Conservation (phyloP, 2,329 filamentous ascomycete genomes). For the Paecilomyces sp. region DNA sequence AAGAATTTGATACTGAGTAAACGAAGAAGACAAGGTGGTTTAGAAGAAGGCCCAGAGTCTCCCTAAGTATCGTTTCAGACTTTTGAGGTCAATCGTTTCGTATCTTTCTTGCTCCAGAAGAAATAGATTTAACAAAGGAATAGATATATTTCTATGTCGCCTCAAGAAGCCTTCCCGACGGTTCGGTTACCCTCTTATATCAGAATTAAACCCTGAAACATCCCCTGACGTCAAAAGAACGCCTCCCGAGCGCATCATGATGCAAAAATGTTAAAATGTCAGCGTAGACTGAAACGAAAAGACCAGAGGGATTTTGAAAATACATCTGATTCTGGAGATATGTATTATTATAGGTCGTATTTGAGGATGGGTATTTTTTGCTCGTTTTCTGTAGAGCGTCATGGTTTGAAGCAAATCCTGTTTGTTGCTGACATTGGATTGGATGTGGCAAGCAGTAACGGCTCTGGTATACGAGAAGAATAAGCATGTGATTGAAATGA, state of each 20-base stretch:
- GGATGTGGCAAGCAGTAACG: no score
- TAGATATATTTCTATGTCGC: not conserved
- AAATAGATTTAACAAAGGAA: not conserved
- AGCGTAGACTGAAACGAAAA: not conserved
- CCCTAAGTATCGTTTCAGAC: not conserved
- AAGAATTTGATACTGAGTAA: not conserved
- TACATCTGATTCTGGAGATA: not conserved
- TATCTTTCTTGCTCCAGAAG: not conserved
- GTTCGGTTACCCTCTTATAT: not conserved
- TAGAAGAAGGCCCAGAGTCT: no score
- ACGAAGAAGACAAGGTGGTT: not conserved
- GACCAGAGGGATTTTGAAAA: not conserved
- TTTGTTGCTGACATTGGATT: no score
- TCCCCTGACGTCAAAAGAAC: not conserved
- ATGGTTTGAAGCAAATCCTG: no score
- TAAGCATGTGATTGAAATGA: no score
- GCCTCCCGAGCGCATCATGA: not conserved
- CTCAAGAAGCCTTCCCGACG: not conserved
- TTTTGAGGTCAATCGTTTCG: not conserved
- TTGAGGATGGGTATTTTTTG: not conserved
- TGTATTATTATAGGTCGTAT: not conserved
- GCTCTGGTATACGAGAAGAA: no score
- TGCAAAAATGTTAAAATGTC: not conserved
- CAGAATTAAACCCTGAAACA: not conserved
- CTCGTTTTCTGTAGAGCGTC: no score